Conservation (phyloP, 148 eudicot genomes). For the Selenicereus undatus region DNA sequence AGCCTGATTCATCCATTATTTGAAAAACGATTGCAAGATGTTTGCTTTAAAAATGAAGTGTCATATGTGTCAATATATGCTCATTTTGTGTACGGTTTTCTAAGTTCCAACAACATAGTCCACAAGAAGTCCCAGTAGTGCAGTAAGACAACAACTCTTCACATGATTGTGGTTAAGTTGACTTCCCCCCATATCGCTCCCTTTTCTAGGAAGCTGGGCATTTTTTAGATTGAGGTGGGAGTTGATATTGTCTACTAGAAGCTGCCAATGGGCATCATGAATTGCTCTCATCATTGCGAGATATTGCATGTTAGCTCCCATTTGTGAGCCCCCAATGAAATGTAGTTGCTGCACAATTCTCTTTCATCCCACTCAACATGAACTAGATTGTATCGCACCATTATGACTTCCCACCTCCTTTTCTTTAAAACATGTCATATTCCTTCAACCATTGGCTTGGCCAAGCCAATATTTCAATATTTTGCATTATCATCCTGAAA, state of each 20-base stretch:
- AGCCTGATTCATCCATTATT: neutral
- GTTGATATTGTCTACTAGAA: slow-evolving; percentile 4
- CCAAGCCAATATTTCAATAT: neutral
- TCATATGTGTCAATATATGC: neutral
- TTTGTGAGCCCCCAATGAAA: slow-evolving; percentile 11
- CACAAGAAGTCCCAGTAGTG: neutral
- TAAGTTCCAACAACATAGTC: neutral
- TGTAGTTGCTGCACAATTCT: slow-evolving; percentile 12
- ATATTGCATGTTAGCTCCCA: slow-evolving; percentile 17
- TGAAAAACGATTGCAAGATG: neutral
- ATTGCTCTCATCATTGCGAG: slow-evolving; percentile 13
- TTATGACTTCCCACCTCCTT: neutral
- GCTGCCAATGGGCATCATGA: slow-evolving; percentile 11
- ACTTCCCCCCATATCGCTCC: neutral
- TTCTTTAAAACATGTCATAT: neutral
- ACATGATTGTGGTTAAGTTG: neutral
- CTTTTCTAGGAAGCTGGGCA: neutral
- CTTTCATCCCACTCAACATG: slow-evolving; percentile 18
- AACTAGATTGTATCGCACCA: slow-evolving; percentile 17
- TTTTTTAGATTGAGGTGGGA: neutral
- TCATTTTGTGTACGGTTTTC: too few species aligned
- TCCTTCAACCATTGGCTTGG: neutral
- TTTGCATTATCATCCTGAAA: neutral
- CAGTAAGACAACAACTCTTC: neutral
- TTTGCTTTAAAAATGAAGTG: neutral